Evolutionary conservation across 2,329 filamentous ascomycete genomes (phyloP).

Genomic region (Diaporthe capsici): DNA sequence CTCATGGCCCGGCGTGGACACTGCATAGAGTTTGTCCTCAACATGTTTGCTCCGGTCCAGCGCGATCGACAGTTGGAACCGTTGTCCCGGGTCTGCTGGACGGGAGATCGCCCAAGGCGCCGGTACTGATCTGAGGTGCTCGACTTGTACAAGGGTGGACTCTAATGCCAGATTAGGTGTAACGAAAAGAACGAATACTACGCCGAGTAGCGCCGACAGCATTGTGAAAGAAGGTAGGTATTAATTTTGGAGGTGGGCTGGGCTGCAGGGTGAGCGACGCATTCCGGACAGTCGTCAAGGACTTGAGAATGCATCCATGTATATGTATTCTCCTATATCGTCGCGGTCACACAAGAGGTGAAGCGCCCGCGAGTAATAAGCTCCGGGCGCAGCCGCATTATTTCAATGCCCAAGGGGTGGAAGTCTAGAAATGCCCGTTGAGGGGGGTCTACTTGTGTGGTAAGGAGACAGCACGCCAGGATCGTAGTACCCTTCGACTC

Average conservation of each 20-base stretch:
- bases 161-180: conserved; percentile 24
- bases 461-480: neutral
- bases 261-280: neutral
- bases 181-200: neutral
- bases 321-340: neutral
- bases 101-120: conserved; percentile 22
- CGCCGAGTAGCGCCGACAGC: conserved; percentile 1
- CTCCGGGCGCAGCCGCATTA: conserved; percentile 13
- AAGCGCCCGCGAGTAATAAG: conserved; percentile 16
- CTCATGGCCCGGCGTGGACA: conserved; percentile 44
- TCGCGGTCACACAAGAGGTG: neutral
- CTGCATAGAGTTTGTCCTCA: conserved; percentile 44
- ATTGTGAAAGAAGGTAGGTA: conserved; percentile 1
- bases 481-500: conserved; percentile 1
- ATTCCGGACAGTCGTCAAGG: too few relatives aligned
- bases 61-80: conserved; percentile 20
- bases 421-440: neutral
- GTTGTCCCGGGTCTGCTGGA: conserved; percentile 13
- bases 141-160: conserved; percentile 3
- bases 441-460: neutral
- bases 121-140: conserved; percentile 17
- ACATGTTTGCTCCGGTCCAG: conserved; percentile 37
- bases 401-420: conserved; percentile 6
- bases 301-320: neutral
- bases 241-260: neutral